Evolutionary conservation across 1,284 basidiomycete species (phyloP).

Genomic region (Tausonia pullulans): DNA sequence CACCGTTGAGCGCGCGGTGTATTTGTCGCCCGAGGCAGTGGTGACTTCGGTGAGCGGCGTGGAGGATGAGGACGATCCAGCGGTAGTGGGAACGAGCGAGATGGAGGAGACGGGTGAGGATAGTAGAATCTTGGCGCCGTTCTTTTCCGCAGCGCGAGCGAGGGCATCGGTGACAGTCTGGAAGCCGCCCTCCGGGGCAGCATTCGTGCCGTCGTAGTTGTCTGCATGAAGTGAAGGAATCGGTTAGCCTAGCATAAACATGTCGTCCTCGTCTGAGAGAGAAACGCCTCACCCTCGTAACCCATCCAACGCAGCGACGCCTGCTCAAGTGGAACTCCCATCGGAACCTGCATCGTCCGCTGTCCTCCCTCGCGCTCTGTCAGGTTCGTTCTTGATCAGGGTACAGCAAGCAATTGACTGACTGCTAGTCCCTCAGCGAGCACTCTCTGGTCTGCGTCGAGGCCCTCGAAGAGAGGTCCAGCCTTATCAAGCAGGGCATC

Average conservation of each 20-base stretch:
- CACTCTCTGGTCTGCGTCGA: conserved; percentile 17
- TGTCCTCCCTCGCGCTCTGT: too few species aligned
- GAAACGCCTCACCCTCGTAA: conserved; percentile 30
- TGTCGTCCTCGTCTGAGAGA: too few species aligned
- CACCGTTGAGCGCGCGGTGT: conserved; percentile 29
- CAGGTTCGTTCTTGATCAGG: too few species aligned
- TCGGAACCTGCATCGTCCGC: conserved; percentile 38
- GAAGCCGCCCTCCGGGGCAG: conserved; percentile 41
- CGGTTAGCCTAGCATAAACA: background rate
- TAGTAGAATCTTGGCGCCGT: conserved; percentile 33
- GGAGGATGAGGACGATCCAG: background rate
- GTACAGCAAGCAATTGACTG: too few species aligned
- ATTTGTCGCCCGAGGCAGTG: conserved; percentile 20
- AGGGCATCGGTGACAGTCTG: conserved; percentile 29
- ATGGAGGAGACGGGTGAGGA: background rate
- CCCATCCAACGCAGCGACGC: conserved; percentile 33
- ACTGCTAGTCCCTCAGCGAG: conserved; percentile 30
- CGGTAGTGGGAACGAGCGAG: background rate
- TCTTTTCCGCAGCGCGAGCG: conserved; percentile 27
- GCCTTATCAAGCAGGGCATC: conserved; percentile 4
- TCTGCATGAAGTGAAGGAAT: background rate
- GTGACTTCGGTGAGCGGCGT: background rate
- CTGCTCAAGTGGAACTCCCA: conserved; percentile 38
- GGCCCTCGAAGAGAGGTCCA: conserved; percentile 6
- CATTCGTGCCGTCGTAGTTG: conserved; percentile 40